phyloP scores from a whole-genome alignment of 176 grass and related monocot genomes.

The Stipa capillata region DNA sequence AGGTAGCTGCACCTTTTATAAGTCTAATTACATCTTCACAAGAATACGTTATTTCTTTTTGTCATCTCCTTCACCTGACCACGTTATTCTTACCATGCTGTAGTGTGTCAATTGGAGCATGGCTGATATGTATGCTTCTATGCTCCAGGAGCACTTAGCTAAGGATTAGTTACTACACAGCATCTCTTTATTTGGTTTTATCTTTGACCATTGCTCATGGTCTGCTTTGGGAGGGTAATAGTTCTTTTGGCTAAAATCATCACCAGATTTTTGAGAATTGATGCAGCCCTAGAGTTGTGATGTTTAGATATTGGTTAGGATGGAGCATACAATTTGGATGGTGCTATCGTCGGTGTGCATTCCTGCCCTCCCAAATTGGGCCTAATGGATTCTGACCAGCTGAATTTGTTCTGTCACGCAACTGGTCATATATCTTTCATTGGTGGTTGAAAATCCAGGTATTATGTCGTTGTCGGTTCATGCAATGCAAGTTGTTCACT shows the following conservation, averaged over 20 bases:
- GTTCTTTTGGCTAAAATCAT: not conserved
- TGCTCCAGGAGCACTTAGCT: not conserved
- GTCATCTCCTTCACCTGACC: not conserved
- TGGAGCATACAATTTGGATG: not conserved
- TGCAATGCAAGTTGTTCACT: too few relatives aligned
- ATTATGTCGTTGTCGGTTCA: too few relatives aligned
- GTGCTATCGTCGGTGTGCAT: not conserved
- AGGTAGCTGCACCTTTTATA: not conserved
- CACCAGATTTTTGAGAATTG: not conserved
- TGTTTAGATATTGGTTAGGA: not conserved
- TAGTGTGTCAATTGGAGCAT: not conserved
- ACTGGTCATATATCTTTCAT: too few relatives aligned
- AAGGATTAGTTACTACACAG: not conserved
- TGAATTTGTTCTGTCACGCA: too few relatives aligned
- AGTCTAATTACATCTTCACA: not conserved
- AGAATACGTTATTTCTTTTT: not conserved
- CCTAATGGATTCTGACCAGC: not conserved
- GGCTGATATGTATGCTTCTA: not conserved
- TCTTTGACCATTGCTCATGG: not conserved
- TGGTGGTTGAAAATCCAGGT: too few relatives aligned
- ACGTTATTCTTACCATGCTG: not conserved
- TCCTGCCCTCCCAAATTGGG: not conserved
- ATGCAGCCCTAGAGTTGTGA: not conserved
- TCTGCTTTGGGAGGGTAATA: not conserved
- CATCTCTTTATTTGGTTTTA: not conserved